A percentile compares a stretch with the other conserved stretches of the same genome.
Conservation (phyloP, 148 eudicot species). For the Cornus controversa region DNA sequence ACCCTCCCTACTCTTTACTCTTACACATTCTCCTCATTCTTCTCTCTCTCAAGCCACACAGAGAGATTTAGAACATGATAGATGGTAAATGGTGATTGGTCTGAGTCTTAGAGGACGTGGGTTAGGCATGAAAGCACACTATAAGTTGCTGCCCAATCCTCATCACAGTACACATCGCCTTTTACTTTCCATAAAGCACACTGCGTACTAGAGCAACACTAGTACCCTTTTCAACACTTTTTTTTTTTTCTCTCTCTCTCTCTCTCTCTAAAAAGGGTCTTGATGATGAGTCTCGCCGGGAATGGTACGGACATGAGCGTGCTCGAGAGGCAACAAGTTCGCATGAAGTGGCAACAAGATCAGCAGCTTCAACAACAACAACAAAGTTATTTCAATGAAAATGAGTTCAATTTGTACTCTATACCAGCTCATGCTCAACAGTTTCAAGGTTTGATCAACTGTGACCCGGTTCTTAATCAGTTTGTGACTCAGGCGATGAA, state of each 20-base stretch:
- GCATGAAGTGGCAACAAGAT: conserved; percentile 58
- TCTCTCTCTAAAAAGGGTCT: background rate
- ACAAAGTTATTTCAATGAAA: conserved; percentile 28
- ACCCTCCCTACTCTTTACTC: conserved; percentile 3
- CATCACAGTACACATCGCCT: conserved; percentile 1
- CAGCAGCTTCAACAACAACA: conserved; percentile 41
- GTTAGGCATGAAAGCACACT: conserved; percentile 19
- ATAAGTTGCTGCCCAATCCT: conserved; percentile 21
- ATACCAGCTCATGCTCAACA: conserved; percentile 10
- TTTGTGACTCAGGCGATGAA: conserved; percentile 42
- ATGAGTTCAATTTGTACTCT: conserved; percentile 26
- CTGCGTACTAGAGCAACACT: background rate
- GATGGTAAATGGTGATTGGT: conserved; percentile 3
- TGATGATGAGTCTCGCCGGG: conserved; percentile 35
- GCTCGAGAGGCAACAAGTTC: conserved; percentile 58
- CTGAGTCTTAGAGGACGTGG: conserved; percentile 3
- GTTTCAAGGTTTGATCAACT: conserved; percentile 16
- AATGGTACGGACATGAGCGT: conserved; percentile 54
- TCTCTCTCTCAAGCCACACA: background rate
- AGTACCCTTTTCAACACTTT: background rate
- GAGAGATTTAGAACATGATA: background rate
- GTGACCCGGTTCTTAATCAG: conserved; percentile 23
- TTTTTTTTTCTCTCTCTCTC: too few species aligned
- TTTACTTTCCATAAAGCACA: conserved; percentile 9
- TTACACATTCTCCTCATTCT: background rate